Conservation (phyloP, 176 grass and related monocot species). For the Chrysopogon serrulatus region DNA sequence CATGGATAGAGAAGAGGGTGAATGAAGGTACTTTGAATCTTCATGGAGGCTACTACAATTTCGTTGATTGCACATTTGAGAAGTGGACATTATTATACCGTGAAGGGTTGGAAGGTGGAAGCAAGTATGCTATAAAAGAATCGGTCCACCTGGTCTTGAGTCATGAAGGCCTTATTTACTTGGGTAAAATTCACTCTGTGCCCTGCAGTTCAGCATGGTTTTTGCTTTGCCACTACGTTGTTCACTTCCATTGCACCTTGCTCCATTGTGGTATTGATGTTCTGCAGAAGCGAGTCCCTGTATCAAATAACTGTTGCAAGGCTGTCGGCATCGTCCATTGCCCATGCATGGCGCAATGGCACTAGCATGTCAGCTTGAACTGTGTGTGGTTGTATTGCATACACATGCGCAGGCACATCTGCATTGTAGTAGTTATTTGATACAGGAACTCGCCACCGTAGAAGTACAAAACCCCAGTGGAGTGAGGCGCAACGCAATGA, state of each 20-base stretch:
- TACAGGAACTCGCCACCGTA: background rate
- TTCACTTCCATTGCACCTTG: constrained; percentile 19
- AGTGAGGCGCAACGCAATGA: constrained; percentile 16
- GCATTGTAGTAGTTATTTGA: constrained; percentile 19
- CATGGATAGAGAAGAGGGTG: constrained; percentile 93
- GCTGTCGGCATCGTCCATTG: background rate
- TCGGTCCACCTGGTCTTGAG: constrained; percentile 68
- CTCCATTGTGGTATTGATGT: constrained; percentile 26
- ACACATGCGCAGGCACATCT: background rate
- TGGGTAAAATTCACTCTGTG: constrained; percentile 44
- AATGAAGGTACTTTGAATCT: constrained; percentile 65
- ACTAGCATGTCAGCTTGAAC: background rate
- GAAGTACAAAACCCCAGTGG: constrained; percentile 9
- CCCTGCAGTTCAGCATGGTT: constrained; percentile 41
- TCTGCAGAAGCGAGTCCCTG: background rate
- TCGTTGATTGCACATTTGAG: constrained; percentile 82
- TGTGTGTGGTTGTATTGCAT: constrained; percentile 1
- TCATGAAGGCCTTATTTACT: constrained; percentile 15
- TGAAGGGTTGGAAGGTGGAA: constrained; percentile 73
- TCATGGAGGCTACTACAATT: constrained; percentile 93
- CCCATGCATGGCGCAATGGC: background rate
- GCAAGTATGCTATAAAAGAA: constrained; percentile 97
- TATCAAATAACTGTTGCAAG: constrained; percentile 21
- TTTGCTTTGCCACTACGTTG: constrained; percentile 36
- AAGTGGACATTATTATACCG: constrained; percentile 89